Percentiles rank a stretch among this genome's conserved stretches.
Conservation (phyloP, 2,329 filamentous ascomycete species). For the Arthrobotrys sphaeroides region DNA sequence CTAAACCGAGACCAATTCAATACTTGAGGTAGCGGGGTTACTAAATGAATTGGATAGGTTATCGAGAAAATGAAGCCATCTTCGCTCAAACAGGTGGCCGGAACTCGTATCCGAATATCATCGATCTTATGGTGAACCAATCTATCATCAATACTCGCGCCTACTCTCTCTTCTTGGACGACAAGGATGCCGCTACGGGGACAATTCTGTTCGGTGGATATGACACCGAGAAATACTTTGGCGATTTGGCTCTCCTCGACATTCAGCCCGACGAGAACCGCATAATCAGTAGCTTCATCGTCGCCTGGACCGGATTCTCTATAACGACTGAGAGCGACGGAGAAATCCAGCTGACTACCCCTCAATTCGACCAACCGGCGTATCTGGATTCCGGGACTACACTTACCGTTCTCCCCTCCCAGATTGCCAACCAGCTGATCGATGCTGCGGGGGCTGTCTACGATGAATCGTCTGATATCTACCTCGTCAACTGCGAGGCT, state of each 20-base stretch:
- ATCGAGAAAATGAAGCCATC: slow-evolving; percentile 48
- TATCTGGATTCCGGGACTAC: slow-evolving; percentile 55
- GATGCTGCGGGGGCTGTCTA: slow-evolving; percentile 59
- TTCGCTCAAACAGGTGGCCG: slow-evolving; percentile 34
- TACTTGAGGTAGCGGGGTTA: too few species aligned
- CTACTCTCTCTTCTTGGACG: slow-evolving; percentile 74
- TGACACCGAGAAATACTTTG: slow-evolving; percentile 75
- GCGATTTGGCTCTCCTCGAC: slow-evolving; percentile 69
- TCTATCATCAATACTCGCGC: slow-evolving; percentile 71
- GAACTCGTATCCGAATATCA: slow-evolving; percentile 69
- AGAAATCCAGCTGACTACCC: slow-evolving; percentile 63
- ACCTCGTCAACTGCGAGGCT: slow-evolving; percentile 27
- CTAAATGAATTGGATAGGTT: too few species aligned
- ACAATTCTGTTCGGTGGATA: slow-evolving; percentile 81
- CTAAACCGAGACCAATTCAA: not conserved
- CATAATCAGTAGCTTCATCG: slow-evolving; percentile 62
- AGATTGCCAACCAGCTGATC: slow-evolving; percentile 53
- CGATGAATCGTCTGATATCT: slow-evolving; percentile 34
- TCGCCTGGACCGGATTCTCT: slow-evolving; percentile 74
- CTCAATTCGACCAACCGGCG: slow-evolving; percentile 58
- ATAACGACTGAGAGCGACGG: slow-evolving; percentile 66
- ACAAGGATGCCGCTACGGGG: slow-evolving; percentile 71
- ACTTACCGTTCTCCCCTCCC: slow-evolving; percentile 57
- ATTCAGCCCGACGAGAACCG: slow-evolving; percentile 69
- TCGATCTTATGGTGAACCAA: slow-evolving; percentile 72